Evolutionary conservation across 2,329 filamentous ascomycete genomes (phyloP).

Genomic region (Aspergillus sp.): DNA sequence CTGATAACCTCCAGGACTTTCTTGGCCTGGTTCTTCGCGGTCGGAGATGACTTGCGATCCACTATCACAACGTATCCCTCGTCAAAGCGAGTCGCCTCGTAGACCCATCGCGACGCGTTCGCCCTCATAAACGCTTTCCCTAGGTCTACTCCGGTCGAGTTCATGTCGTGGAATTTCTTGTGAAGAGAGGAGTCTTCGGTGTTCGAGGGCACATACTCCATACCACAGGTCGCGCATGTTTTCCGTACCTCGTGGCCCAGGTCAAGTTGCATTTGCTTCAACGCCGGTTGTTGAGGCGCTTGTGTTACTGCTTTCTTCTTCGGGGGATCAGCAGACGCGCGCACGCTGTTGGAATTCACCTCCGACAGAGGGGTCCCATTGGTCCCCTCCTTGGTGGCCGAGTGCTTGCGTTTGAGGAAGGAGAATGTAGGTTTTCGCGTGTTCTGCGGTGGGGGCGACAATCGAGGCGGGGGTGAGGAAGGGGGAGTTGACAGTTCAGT

Average conservation of each 20-base stretch:
- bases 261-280: slow-evolving; percentile 63
- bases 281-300: slow-evolving; percentile 30
- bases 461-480: slow-evolving; percentile 51
- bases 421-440: slow-evolving; percentile 52
- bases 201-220: slow-evolving; percentile 66
- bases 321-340: slow-evolving; percentile 39
- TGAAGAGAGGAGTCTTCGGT: slow-evolving; percentile 62
- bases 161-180: slow-evolving; percentile 63
- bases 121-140: slow-evolving; percentile 57
- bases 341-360: slow-evolving; percentile 46
- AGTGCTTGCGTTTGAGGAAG: slow-evolving; percentile 49
- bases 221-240: slow-evolving; percentile 61
- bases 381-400: slow-evolving; percentile 27
- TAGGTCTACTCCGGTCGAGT: slow-evolving; percentile 61
- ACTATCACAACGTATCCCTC: slow-evolving; percentile 59
- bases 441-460: slow-evolving; percentile 43
- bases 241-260: slow-evolving; percentile 56
- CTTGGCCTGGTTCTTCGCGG: slow-evolving; percentile 53
- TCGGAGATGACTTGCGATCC: slow-evolving; percentile 53
- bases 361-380: slow-evolving; percentile 44
- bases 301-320: slow-evolving; percentile 34
- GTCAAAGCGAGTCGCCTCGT: slow-evolving; percentile 50
- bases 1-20: slow-evolving; percentile 63
- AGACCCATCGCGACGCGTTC: slow-evolving; percentile 52
- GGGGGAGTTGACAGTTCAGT: slow-evolving; percentile 51